Evolutionary conservation across 1,284 basidiomycete species (phyloP).

Genomic region (Xerocomus tenax): DNA sequence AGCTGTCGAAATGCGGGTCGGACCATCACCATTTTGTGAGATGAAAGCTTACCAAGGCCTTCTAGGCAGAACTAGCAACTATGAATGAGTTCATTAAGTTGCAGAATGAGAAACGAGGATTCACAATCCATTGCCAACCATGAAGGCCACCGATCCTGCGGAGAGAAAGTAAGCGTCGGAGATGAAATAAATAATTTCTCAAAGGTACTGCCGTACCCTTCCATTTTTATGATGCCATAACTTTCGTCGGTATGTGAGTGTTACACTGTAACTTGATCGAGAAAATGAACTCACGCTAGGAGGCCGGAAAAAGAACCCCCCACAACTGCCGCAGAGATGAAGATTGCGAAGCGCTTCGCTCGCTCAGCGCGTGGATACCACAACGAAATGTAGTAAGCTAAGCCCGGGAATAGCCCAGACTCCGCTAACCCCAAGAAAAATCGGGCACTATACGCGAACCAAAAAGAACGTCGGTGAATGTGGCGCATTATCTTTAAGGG

Average conservation of each 20-base stretch:
- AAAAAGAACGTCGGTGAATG: neutral
- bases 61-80: slow-evolving; percentile 27
- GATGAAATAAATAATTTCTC: neutral
- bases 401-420: slow-evolving; percentile 1
- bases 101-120: slow-evolving; percentile 9
- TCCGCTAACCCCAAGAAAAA: slow-evolving; percentile 22
- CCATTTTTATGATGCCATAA: slow-evolving; percentile 3
- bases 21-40: neutral
- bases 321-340: slow-evolving; percentile 1
- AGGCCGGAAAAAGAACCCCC: slow-evolving; percentile 1
- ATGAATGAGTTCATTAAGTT: neutral
- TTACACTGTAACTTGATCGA: neutral
- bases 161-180: neutral
- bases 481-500: neutral
- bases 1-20: slow-evolving; percentile 11
- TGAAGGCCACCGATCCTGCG: slow-evolving; percentile 28
- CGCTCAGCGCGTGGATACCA: slow-evolving; percentile 6
- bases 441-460: slow-evolving; percentile 31
- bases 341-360: slow-evolving; percentile 1
- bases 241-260: neutral
- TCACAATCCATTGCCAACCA: slow-evolving; percentile 40
- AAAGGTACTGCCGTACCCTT: neutral
- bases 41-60: slow-evolving; percentile 17
- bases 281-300: neutral
- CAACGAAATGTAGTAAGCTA: slow-evolving; percentile 1